Evolutionary conservation across 768 basidiomycete species (phyloP).

Genomic region (Calocybe cyanea): DNA sequence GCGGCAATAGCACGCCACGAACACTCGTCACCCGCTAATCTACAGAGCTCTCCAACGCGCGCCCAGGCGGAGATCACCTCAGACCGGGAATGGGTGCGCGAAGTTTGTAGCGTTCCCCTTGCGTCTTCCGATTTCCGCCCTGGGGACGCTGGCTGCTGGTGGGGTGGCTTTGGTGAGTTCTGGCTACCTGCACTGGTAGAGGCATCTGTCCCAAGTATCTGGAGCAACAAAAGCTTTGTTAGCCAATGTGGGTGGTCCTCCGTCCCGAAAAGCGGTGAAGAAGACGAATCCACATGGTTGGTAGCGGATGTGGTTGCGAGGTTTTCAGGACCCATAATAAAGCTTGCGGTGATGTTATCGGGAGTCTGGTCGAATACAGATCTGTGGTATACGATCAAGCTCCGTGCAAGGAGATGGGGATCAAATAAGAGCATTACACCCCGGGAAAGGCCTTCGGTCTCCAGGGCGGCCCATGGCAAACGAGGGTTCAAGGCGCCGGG

Average conservation of each 20-base stretch:
- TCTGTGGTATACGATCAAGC: constrained; percentile 61
- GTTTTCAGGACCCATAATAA: constrained; percentile 32
- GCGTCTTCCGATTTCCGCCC: constrained; percentile 32
- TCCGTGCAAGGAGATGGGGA: constrained; percentile 54
- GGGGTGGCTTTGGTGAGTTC: neutral
- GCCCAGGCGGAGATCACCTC: constrained; percentile 74
- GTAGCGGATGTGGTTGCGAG: constrained; percentile 6
- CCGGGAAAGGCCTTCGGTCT: constrained; percentile 64
- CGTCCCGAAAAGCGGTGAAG: constrained; percentile 54
- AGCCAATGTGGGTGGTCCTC: constrained; percentile 79
- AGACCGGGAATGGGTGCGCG: constrained; percentile 67
- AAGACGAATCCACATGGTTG: constrained; percentile 12
- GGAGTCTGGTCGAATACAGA: constrained; percentile 48
- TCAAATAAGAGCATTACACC: constrained; percentile 66
- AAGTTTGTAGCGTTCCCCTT: constrained; percentile 27
- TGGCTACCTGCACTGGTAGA: constrained; percentile 24
- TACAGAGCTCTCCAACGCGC: constrained; percentile 67
- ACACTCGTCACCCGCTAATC: constrained; percentile 72
- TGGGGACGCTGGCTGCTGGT: constrained; percentile 17
- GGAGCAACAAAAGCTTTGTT: constrained; percentile 66
- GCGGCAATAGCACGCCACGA: constrained; percentile 73
- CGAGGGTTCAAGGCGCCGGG: constrained; percentile 12
- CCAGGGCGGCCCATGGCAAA: constrained; percentile 49
- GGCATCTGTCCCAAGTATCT: constrained; percentile 63
- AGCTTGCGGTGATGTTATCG: constrained; percentile 46